Evolutionary conservation across 495 filamentous ascomycete species (phyloP).

Genomic region (Penicillium goetzii): DNA sequence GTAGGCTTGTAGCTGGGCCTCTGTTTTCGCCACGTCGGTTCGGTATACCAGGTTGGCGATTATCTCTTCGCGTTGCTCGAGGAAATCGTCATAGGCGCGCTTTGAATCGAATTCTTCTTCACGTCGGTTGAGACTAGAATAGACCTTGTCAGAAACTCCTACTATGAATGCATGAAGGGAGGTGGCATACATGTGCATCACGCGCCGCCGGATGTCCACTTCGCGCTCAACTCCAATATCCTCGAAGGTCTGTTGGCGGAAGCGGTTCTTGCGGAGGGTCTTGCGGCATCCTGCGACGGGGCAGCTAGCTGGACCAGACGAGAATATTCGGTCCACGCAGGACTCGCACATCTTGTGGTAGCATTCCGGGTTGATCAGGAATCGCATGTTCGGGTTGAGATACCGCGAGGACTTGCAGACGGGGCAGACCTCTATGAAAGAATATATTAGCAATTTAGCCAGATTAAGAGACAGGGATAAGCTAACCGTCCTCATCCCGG

Average conservation of each 20-base stretch:
- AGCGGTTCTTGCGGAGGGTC: constrained; percentile 81
- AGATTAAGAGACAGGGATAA: background rate
- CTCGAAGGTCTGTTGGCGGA: constrained; percentile 86
- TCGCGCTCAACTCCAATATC: constrained; percentile 91
- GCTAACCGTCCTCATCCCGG: constrained; percentile 57
- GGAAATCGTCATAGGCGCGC: constrained; percentile 86
- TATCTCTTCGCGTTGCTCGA: constrained; percentile 88
- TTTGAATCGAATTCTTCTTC: constrained; percentile 89
- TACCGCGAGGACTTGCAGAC: constrained; percentile 96
- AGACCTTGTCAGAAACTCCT: background rate
- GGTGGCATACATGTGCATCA: constrained; percentile 64
- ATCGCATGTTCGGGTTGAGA: constrained; percentile 88
- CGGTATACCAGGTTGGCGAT: constrained; percentile 84
- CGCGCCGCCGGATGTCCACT: constrained; percentile 83
- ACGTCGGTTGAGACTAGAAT: constrained; percentile 71
- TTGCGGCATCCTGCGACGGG: constrained; percentile 84
- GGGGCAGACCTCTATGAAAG: constrained; percentile 77
- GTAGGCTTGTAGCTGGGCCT: constrained; percentile 68
- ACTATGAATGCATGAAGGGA: background rate
- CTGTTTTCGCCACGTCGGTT: constrained; percentile 68
- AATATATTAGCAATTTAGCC: constrained; percentile 15
- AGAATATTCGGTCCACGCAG: constrained; percentile 94
- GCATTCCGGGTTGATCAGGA: constrained; percentile 96
- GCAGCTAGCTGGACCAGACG: constrained; percentile 84
- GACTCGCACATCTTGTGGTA: constrained; percentile 98